Evolutionary conservation across 768 basidiomycete genomes (phyloP).

Genomic region (Amyloporia xantha): DNA sequence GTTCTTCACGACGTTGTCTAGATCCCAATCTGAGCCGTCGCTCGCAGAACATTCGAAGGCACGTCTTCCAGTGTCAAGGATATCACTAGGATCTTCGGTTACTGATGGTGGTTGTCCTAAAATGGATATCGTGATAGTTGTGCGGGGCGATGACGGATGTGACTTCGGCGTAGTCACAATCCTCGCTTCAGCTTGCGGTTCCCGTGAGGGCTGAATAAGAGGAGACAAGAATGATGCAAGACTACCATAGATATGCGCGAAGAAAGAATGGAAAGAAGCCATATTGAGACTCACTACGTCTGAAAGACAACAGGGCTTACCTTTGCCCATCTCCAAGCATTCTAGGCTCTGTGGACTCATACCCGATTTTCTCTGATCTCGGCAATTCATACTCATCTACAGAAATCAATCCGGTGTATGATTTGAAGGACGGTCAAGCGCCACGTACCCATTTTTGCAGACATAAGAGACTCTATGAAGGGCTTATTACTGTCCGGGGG

Average conservation of each 20-base stretch:
- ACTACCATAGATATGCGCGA: conserved; percentile 24
- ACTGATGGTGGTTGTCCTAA: conserved; percentile 26
- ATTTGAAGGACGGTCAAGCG: not conserved
- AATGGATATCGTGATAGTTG: conserved; percentile 23
- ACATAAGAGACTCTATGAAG: conserved; percentile 30
- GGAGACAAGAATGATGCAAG: conserved; percentile 34
- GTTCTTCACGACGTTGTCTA: conserved; percentile 7
- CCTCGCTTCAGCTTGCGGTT: conserved; percentile 1
- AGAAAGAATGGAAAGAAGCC: not conserved
- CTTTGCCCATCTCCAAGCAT: conserved; percentile 5
- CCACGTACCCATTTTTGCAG: conserved; percentile 45
- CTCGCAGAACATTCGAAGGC: not conserved
- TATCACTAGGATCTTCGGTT: not conserved
- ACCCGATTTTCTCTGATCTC: conserved; percentile 40
- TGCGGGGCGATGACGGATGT: conserved; percentile 19
- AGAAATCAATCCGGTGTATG: not conserved
- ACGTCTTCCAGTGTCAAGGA: conserved; percentile 13
- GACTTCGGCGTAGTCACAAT: conserved; percentile 20
- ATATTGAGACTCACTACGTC: conserved; percentile 1
- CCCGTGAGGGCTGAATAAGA: conserved; percentile 14
- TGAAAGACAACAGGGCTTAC: no score
- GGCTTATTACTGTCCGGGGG: conserved; percentile 42
- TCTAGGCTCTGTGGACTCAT: conserved; percentile 4
- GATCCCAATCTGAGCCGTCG: conserved; percentile 4
- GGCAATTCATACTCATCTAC: conserved; percentile 51